Evolutionary conservation across 345 rosid species (phyloP).

Genomic region (Aurinia saxatilis): DNA sequence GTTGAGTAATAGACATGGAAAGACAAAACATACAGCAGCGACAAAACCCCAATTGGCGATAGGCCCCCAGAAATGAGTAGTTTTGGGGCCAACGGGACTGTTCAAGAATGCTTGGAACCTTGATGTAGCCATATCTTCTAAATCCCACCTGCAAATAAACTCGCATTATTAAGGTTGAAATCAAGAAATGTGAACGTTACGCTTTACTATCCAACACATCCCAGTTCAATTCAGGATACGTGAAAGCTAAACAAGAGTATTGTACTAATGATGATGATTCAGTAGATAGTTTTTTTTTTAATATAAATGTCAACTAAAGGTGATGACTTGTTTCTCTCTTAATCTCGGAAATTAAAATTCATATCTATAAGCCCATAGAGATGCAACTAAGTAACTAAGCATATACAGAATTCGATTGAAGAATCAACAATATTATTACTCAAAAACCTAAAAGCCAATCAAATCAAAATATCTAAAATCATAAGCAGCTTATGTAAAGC

Average conservation of each 20-base stretch:
- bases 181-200: not conserved
- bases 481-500: no score
- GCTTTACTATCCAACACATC: no score
- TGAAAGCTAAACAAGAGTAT: not conserved
- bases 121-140: slow-evolving; percentile 49
- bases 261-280: not conserved
- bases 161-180: not conserved
- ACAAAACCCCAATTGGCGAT: slow-evolving; percentile 90
- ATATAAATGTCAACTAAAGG: not conserved
- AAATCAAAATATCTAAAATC: no score
- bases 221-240: not conserved
- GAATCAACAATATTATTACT: not conserved
- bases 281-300: not conserved
- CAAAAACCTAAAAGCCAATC: not conserved
- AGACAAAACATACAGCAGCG: slow-evolving; percentile 49
- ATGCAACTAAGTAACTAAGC: not conserved
- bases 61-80: slow-evolving; percentile 92
- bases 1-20: not conserved
- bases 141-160: not conserved
- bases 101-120: slow-evolving; percentile 65
- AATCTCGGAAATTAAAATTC: no score
- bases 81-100: slow-evolving; percentile 82
- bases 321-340: not conserved
- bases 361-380: not conserved
- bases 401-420: not conserved